Evolutionary conservation across 106 monocot species (phyloP), one percentile per base, ranked within the genome.

Genomic region (Chionographis japonica): DNA sequence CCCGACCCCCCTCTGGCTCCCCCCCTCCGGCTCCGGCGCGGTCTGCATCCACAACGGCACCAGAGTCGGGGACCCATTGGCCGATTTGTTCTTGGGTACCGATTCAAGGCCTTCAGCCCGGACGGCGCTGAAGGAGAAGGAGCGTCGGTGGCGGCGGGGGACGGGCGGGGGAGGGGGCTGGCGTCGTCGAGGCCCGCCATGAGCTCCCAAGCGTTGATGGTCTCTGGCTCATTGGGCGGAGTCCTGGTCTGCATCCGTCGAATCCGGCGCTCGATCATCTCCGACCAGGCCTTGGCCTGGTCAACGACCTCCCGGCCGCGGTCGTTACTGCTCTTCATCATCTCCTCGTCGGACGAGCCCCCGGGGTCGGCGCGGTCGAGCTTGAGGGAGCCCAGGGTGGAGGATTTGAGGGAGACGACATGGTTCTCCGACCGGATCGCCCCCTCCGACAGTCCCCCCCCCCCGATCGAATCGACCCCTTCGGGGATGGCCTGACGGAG

Each of bases 311-410:
- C 66, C 0, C 12, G 12, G 35, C 5, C 42, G 40, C 8, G 7
- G 52, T 76, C 81, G 46, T 80, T 74, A 38, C 54, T 58, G 15
- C 20, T 55, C 56, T 70, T 82, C 67, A 77, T 72, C 71, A 84
- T 77, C 54, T 40, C 68, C 61, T 72, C 80, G 7, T 76, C 78
- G 54, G 8, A 18, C 50, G 3, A 12, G 50, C 15, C 38, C 2
- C 35, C 50, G 37, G 43, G 58, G n/a, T 7, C 0, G n/a, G 12
- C 17, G 35, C 12, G 16, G 16, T 83, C 80, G 62, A 85, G 78
- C 27, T 19, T 56, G 56, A 88, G 69, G 20, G 81, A 79, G 27
- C 91, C 88, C 8, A 86, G 68, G n/a, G 90, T 91, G 54, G 88
- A 76, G 40, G 80, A 85, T 3, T 67, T 83, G 74, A 88, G 91